These are phyloP conservation scores for Ambrosia artemisiifolia DNA, from an alignment of 129 eudicot species.

Conservation along the genomic window DNA sequence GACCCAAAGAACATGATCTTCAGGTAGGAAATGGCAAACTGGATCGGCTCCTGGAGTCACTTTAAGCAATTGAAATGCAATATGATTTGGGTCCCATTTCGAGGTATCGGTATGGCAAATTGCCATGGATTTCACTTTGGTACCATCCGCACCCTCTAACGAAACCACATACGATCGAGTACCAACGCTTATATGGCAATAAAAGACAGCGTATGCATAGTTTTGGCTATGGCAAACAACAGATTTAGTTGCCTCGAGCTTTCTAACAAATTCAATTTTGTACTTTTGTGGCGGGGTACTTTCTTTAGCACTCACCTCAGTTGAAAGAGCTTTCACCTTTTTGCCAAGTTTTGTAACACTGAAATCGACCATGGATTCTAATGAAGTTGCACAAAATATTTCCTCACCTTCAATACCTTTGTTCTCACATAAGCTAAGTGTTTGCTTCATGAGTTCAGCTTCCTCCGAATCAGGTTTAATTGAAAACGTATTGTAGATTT, in stretches of 20 bases:
- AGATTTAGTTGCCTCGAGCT: background rate
- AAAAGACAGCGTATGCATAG: background rate
- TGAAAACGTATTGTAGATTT: background rate
- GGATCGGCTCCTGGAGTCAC: background rate
- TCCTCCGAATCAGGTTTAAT: background rate
- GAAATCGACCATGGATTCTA: slow-evolving; percentile 5
- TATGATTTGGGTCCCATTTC: background rate
- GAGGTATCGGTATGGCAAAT: background rate
- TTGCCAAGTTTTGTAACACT: background rate
- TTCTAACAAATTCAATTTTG: background rate
- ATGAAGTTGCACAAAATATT: background rate
- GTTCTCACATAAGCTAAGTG: background rate
- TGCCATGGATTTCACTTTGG: background rate
- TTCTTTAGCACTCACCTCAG: background rate
- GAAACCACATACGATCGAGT: background rate
- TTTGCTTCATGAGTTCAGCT: slow-evolving; percentile 1
- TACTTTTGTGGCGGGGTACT: background rate
- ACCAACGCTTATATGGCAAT: background rate
- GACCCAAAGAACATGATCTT: background rate
- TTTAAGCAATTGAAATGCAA: background rate
- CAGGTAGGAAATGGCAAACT: background rate
- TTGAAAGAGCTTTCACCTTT: slow-evolving; percentile 5
- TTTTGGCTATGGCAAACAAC: background rate
- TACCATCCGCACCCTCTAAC: background rate
- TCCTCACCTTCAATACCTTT: background rate